Base-by-base conservation (phyloP, 805 yeast genomes). In the Sugiyamaella qingdaonensis region DNA sequence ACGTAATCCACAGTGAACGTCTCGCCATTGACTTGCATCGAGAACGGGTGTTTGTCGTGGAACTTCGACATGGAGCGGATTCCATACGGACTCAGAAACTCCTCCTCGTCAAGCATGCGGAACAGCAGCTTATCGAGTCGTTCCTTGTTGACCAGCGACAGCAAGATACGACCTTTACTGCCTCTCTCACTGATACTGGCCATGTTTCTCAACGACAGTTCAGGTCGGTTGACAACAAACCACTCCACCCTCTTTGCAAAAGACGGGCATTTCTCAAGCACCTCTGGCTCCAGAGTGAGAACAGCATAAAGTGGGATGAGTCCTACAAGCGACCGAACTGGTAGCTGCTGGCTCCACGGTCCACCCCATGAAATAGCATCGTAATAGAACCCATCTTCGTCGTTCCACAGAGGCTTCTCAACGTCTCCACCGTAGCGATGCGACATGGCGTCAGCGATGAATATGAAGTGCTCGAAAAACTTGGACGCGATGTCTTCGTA, bases 401-500 rank as follows among this genome's bases (percentile, higher is more conserved):
- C 96, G 68, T 88, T 89, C 97, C 97, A 90, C 58, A 90, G 74
- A 0, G 91, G 84, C 59, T 79, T 81, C 39, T 77, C 80, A 13
- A 80, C 74, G 36, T 73, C 73, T 37, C 71, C 76, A 19, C 69
- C 71, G 36, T 73, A 74, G 45, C 77, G 73, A 68, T 79, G 87
- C 11, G 95, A 82, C 95, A 90, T 86, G 10, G 97, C 96, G 69
- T 90, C 97, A 24, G 96, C 89, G 73, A 90, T 90, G 64, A 89
- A 76, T 54, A 91, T 71, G 70, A 89, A 90, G 68, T 90, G 97
- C 73, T 91, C 97, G 70, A 90, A 89, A 69, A 90, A 90, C 72
- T 90, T 91, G 51, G 95, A 85, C 2, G 97, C 97, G 68, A 89
- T 87, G 68, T 89, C 94, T 71, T 90, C 96, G 71, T 91, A 91